Evolutionary conservation across 164 flowering plant species (phyloP).

Genomic region (Euptelea pleiosperma): DNA sequence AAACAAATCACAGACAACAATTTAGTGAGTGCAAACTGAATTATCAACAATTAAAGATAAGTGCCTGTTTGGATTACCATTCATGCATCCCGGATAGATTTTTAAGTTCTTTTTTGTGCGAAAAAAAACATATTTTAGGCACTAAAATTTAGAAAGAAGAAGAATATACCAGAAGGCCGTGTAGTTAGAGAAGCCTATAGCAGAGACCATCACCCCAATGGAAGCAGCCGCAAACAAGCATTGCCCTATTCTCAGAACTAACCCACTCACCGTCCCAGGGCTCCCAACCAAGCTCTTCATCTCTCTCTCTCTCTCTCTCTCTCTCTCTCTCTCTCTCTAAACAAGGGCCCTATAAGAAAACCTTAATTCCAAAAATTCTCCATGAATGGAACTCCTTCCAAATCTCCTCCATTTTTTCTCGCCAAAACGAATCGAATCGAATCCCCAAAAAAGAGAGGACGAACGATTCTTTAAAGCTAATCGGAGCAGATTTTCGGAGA

Average conservation of each 20-base stretch:
- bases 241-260: constrained; percentile 64
- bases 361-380: constrained; percentile 4
- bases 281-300: constrained; percentile 77
- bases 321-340: background rate
- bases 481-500: too few species aligned
- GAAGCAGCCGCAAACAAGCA: constrained; percentile 68
- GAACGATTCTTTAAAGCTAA: too few species aligned
- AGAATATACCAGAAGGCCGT: constrained; percentile 82
- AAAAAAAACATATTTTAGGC: background rate
- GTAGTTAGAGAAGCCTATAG: constrained; percentile 56
- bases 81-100: too few species aligned
- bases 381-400: too few species aligned
- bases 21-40: background rate
- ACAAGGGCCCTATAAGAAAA: constrained; percentile 5
- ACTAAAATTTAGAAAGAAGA: background rate
- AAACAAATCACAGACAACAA: background rate
- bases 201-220: constrained; percentile 64
- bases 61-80: background rate
- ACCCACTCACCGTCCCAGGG: constrained; percentile 71
- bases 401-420: too few species aligned
- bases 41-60: background rate
- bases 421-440: too few species aligned
- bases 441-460: too few species aligned
- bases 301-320: constrained; percentile 11
- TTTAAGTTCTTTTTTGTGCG: too few species aligned